Evolutionary conservation across 805 yeast species (phyloP).

Genomic region (Myxozyma sirexii): DNA sequence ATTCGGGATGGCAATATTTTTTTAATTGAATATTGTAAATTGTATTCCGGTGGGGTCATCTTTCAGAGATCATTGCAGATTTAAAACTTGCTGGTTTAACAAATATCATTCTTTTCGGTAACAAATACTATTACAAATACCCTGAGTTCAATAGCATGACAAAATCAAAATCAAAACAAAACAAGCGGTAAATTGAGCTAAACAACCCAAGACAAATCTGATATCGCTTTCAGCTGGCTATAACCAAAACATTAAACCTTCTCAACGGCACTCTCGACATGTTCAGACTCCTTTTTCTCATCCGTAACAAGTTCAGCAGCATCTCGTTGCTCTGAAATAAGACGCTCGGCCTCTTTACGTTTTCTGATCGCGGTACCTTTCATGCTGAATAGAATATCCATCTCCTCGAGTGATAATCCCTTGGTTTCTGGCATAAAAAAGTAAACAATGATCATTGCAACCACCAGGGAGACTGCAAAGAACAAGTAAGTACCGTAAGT

Average conservation of each 20-base stretch:
- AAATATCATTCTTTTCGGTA: no score
- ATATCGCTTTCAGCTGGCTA: no score
- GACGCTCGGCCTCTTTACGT: not conserved
- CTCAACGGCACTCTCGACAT: not conserved
- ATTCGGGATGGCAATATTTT: no score
- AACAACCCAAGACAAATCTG: no score
- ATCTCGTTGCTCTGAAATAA: not conserved
- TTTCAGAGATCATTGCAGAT: no score
- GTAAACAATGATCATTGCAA: not conserved
- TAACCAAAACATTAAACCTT: not conserved
- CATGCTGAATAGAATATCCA: not conserved
- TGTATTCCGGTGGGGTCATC: no score
- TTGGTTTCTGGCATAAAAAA: conserved; percentile 62
- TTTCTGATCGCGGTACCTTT: not conserved
- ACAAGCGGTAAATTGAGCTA: not conserved
- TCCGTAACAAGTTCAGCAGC: not conserved
- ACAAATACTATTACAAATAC: no score
- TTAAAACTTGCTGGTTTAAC: no score
- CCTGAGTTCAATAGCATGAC: not conserved
- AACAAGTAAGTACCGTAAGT: conserved; percentile 45
- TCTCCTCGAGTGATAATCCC: conserved; percentile 57
- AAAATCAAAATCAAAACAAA: not conserved
- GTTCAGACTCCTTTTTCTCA: not conserved
- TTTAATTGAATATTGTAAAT: no score
- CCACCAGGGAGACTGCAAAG: not conserved